Percentiles rank a stretch among this genome's conserved stretches.
phyloP scores from a whole-genome alignment of 208 protist species.

The Trypanosoma grayi region DNA sequence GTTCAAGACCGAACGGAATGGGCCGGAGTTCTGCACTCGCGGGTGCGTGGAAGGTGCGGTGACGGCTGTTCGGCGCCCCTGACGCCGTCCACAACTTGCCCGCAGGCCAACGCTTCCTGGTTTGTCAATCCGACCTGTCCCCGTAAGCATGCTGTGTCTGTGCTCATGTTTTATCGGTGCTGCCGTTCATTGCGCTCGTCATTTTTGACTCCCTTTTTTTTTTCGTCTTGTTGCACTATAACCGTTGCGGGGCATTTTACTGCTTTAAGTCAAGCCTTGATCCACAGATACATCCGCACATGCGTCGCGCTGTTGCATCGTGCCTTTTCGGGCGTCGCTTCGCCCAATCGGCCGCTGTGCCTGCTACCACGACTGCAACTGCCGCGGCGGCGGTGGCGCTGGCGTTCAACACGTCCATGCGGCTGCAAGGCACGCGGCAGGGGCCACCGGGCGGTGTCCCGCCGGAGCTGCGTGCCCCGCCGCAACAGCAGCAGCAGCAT shows the following conservation, averaged over 20 bases:
- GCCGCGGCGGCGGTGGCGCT: background rate
- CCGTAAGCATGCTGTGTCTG: no score
- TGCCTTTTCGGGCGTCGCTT: constrained; percentile 12
- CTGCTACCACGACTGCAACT: constrained; percentile 13
- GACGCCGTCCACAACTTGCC: no score
- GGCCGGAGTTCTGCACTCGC: no score
- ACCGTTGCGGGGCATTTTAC: no score
- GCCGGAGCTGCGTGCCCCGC: constrained; percentile 19
- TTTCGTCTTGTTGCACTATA: constrained; percentile 5
- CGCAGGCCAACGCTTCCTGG: no score
- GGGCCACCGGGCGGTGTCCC: constrained; percentile 32
- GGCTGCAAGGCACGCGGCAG: constrained; percentile 6
- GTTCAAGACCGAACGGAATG: background rate
- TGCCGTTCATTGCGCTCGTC: background rate
- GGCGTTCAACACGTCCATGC: background rate
- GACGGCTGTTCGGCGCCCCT: no score
- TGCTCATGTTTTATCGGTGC: no score
- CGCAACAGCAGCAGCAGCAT: constrained; percentile 5
- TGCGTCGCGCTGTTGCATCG: constrained; percentile 2
- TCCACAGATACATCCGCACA: no score
- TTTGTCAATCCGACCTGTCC: no score
- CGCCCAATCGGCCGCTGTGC: constrained; percentile 20
- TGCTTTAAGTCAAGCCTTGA: no score
- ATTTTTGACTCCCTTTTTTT: constrained; percentile 6
- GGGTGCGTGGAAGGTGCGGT: no score